These are phyloP conservation scores for Lactarius pseudohatsudake DNA, from an alignment of 768 basidiomycete genomes.

Conservation along the genomic window DNA sequence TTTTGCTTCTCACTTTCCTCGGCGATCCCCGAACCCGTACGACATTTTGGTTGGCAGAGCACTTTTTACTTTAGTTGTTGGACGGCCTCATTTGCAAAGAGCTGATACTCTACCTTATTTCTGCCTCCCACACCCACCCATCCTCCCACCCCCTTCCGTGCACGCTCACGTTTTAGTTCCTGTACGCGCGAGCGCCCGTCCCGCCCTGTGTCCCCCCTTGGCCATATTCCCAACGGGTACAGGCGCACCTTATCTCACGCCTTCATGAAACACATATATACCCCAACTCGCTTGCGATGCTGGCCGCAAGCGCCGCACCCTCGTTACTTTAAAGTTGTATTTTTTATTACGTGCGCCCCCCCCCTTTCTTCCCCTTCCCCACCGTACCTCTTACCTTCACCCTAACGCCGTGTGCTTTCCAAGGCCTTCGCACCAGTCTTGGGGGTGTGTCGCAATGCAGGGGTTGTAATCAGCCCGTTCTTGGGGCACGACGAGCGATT, in stretches of 20 bases:
- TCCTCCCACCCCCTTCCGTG: neutral
- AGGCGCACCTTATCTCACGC: constrained; percentile 11
- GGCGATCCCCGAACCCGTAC: constrained; percentile 13
- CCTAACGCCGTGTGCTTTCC: neutral
- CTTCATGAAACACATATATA: constrained; percentile 23
- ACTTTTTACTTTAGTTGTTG: constrained; percentile 24
- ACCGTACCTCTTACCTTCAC: neutral
- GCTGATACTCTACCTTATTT: constrained; percentile 25
- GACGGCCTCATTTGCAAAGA: constrained; percentile 12
- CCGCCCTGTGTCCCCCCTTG: neutral
- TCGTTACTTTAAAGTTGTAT: constrained; percentile 25
- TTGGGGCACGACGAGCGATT: neutral
- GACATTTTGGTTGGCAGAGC: constrained; percentile 13
- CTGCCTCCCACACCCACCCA: neutral
- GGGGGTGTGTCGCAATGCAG: neutral
- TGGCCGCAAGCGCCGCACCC: constrained; percentile 22
- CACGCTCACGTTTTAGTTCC: constrained; percentile 11
- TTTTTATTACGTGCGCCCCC: constrained; percentile 22
- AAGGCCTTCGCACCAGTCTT: neutral
- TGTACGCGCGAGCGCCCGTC: neutral
- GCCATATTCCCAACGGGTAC: constrained; percentile 3
- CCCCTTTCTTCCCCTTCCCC: neutral
- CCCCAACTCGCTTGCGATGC: constrained; percentile 27
- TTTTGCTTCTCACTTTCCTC: constrained; percentile 2
- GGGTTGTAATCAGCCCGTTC: neutral